Evolutionary conservation across 352 stramenopile genomes (phyloP), one percentile per base, ranked within the genome.

Genomic region (Globisporangium cylindrosporum): DNA sequence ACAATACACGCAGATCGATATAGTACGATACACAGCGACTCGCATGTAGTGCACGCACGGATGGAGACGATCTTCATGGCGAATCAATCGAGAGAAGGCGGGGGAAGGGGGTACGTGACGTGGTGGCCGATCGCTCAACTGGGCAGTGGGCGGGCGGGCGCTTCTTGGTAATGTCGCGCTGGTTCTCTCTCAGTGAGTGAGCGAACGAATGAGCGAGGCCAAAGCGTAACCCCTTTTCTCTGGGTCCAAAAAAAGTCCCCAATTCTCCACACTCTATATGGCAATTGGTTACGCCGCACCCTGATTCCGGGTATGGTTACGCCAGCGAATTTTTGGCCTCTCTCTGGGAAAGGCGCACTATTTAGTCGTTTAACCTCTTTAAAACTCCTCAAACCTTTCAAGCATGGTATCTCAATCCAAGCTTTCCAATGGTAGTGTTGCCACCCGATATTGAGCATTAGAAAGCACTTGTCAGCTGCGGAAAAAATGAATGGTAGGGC

Each of bases 61-160:
- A 95, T 93, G 34, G 87, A 81, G 54, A 95, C 83, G 77, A 95
- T 91, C 82, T 95, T 95, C 84, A 95, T 93, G 72, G 65, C 38
- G 59, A 24, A 14, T 24, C 2, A 9, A 25, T 25, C 4, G 18
- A 25, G 59, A 24, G 32, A 25, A 51, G 41, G 15, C 15, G 7
- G 59, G 2, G 2, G 36, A 48, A 54, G n/a, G 38, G 15, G 15
- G 15, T 54, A 24, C 46, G 59, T 32, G 59, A 43, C n/a, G 36
- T 51, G 43, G 43, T 24, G 43, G 43, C 18, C 15, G 43, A 51
- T 51, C 43, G 43, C 8, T 24, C 43, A 24, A 24, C 6, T 51
- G 18, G 43, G 43, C 43, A 18, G 36, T 43, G 18, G 18, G 41
- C 41, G 41, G 41, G 43, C 18, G 15, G 43, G 43, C 18, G 43